phyloP scores from a whole-genome alignment of 1,284 basidiomycete species.

The Ceraceosorus guamensis region DNA sequence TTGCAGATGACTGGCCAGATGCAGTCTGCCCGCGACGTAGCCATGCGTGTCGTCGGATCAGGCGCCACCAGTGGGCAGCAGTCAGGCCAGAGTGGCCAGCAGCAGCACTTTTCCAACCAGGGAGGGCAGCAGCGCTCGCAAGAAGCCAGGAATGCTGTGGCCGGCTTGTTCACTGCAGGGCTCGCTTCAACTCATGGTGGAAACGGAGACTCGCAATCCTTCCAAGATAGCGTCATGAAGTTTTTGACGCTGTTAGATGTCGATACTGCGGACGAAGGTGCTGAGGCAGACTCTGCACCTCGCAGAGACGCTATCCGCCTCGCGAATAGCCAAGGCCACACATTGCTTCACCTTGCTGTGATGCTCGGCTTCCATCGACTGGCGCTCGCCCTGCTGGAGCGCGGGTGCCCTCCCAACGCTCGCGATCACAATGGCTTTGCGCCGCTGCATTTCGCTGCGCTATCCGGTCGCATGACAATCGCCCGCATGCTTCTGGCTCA shows the following conservation, averaged over 20 bases:
- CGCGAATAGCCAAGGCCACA: slow-evolving; percentile 46
- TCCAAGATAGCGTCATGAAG: slow-evolving; percentile 70
- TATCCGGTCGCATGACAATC: slow-evolving; percentile 63
- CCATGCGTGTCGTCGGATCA: slow-evolving; percentile 52
- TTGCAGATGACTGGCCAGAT: slow-evolving; percentile 93
- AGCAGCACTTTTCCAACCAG: not conserved
- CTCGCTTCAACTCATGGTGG: not conserved
- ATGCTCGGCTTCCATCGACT: slow-evolving; percentile 72
- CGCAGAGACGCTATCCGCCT: slow-evolving; percentile 50
- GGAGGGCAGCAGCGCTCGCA: not conserved
- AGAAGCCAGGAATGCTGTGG: slow-evolving; percentile 16
- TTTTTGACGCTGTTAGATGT: slow-evolving; percentile 67
- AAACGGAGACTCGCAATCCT: slow-evolving; percentile 51
- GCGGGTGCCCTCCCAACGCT: slow-evolving; percentile 69
- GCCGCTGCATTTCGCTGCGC: slow-evolving; percentile 75
- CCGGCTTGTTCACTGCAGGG: slow-evolving; percentile 21
- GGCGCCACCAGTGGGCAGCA: slow-evolving; percentile 12
- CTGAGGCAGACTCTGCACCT: slow-evolving; percentile 13
- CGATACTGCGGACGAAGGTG: too few species aligned
- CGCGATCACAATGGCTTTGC: slow-evolving; percentile 87
- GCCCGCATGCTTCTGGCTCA: slow-evolving; percentile 64
- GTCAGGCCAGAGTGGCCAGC: not conserved
- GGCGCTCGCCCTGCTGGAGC: slow-evolving; percentile 64
- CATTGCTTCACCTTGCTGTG: slow-evolving; percentile 73
- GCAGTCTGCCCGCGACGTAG: slow-evolving; percentile 83